These are phyloP conservation scores for Cordyceps fumosorosea DNA, from an alignment of 2,329 filamentous ascomycete genomes.

Conservation along the genomic window DNA sequence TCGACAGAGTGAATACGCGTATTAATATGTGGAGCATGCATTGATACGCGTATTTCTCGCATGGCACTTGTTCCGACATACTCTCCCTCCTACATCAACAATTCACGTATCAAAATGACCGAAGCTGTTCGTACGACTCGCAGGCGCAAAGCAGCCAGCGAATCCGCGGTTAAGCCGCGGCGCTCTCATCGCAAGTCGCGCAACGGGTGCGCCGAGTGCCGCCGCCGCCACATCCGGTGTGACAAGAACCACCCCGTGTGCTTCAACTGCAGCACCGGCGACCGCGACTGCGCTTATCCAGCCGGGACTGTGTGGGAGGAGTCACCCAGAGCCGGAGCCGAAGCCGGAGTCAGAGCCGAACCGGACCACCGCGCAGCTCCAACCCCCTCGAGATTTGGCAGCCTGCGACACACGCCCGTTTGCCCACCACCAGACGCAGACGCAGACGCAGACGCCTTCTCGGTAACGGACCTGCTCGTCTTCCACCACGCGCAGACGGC, in stretches of 20 bases:
- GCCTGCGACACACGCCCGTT: background rate
- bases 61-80: too few species aligned
- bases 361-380: too few species aligned
- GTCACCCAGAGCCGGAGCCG: too few species aligned
- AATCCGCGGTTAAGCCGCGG: slow-evolving; percentile 6
- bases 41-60: background rate
- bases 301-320: background rate
- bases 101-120: background rate
- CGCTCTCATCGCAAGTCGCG: slow-evolving; percentile 21
- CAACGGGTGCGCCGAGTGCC: slow-evolving; percentile 22
- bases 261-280: slow-evolving; percentile 22
- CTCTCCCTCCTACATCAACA: background rate
- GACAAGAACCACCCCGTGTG: slow-evolving; percentile 26
- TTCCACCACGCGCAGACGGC: slow-evolving; percentile 5
- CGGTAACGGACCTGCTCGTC: background rate
- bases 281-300: slow-evolving; percentile 22
- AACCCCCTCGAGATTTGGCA: background rate
- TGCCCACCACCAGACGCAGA: background rate
- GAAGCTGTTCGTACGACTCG: background rate
- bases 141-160: background rate
- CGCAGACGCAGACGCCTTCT: background rate
- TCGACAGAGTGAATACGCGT: too few species aligned
- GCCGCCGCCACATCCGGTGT: slow-evolving; percentile 24
- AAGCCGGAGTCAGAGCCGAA: background rate
- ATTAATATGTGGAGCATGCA: too few species aligned